Evolutionary conservation across 2,329 filamentous ascomycete genomes (phyloP).

Genomic region (Stagonosporopsis vannaccii): DNA sequence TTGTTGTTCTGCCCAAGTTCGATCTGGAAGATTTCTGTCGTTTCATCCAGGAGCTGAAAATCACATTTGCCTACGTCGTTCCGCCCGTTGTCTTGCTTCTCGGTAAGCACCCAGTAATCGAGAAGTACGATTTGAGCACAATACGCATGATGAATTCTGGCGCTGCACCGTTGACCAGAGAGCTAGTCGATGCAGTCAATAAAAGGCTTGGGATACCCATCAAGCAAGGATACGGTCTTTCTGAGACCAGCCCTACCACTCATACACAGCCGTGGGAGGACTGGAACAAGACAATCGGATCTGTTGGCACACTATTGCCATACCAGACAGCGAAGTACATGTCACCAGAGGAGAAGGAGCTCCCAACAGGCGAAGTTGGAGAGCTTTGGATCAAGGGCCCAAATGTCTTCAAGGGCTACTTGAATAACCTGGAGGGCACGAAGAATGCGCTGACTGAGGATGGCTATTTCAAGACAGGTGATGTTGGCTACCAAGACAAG

Average conservation of each 20-base stretch:
- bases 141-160: constrained; percentile 87
- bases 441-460: constrained; percentile 74
- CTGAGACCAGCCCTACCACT: constrained; percentile 83
- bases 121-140: constrained; percentile 80
- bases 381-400: constrained; percentile 76
- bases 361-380: constrained; percentile 66
- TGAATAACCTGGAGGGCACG: constrained; percentile 75
- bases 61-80: constrained; percentile 83
- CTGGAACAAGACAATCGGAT: constrained; percentile 79
- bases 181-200: constrained; percentile 80
- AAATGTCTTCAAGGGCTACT: constrained; percentile 81
- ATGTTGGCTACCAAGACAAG: constrained; percentile 79
- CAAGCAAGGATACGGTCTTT: constrained; percentile 93
- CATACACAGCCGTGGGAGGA: constrained; percentile 76
- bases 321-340: constrained; percentile 86
- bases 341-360: constrained; percentile 64
- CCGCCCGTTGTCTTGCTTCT: constrained; percentile 84
- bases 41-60: constrained; percentile 74
- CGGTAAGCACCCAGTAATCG: constrained; percentile 78
- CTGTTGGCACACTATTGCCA: constrained; percentile 77
- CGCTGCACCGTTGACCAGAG: constrained; percentile 81
- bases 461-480: constrained; percentile 90
- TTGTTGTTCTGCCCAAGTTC: constrained; percentile 79
- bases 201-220: constrained; percentile 76
- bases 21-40: constrained; percentile 80